Evolutionary conservation across 306 rosid species (phyloP).

Genomic region (Citrullus colocynthis): DNA sequence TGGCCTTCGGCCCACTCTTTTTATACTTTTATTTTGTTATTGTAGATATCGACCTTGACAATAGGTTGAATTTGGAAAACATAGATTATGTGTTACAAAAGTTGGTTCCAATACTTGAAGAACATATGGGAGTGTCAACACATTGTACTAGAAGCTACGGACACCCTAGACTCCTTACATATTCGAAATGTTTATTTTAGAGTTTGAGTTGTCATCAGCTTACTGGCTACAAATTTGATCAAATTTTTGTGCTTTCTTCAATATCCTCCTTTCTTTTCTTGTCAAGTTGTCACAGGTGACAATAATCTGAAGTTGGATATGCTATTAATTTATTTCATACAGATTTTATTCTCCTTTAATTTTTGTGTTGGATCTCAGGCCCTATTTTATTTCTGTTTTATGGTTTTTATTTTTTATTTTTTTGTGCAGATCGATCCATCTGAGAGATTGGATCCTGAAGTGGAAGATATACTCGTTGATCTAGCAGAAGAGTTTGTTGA

Average conservation of each 20-base stretch:
- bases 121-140: neutral
- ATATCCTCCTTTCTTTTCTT: neutral
- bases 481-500: conserved; percentile 92
- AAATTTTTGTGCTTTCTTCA: too few relatives aligned
- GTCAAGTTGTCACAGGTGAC: neutral
- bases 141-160: neutral
- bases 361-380: neutral
- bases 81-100: neutral
- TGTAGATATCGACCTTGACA: neutral
- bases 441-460: conserved; percentile 81
- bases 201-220: neutral
- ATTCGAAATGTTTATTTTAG: neutral
- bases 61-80: neutral
- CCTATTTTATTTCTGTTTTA: neutral
- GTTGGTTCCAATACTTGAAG: neutral
- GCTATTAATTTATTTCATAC: neutral
- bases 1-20: neutral
- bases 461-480: conserved; percentile 78
- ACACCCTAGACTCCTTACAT: neutral
- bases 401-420: neutral
- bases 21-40: neutral
- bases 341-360: neutral
- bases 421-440: conserved; percentile 60
- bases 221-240: neutral
- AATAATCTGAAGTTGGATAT: neutral